phyloP scores from a whole-genome alignment of 1,284 basidiomycete species.

The Ceratobasidium sp. region DNA sequence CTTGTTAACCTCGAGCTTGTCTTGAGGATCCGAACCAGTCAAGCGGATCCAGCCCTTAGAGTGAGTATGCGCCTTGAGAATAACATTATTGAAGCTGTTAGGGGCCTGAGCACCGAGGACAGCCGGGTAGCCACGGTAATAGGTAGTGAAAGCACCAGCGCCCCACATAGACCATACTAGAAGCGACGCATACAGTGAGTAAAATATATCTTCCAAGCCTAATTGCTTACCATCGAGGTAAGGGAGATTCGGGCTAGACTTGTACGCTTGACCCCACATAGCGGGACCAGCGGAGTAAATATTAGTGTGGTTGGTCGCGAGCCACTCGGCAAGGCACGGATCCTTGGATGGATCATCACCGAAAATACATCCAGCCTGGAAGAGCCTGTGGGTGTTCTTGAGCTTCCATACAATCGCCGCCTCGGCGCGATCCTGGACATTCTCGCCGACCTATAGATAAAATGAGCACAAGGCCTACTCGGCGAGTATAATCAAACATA shows the following conservation, averaged over 20 bases:
- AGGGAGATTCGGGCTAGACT: constrained; percentile 10
- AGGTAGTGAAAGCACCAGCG: constrained; percentile 32
- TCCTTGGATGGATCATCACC: constrained; percentile 32
- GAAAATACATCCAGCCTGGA: constrained; percentile 32
- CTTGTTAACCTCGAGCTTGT: constrained; percentile 47
- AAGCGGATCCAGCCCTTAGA: constrained; percentile 41
- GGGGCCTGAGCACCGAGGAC: constrained; percentile 17
- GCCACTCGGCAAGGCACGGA: constrained; percentile 33
- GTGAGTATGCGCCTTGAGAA: constrained; percentile 36
- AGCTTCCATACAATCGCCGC: constrained; percentile 41
- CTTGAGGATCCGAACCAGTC: constrained; percentile 42
- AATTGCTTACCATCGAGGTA: constrained; percentile 21
- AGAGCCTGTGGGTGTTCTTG: constrained; percentile 35
- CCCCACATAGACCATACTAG: constrained; percentile 41
- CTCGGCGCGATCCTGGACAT: constrained; percentile 35
- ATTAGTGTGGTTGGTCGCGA: constrained; percentile 20
- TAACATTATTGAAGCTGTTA: constrained; percentile 33
- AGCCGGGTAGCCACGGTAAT: constrained; percentile 27
- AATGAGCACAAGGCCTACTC: neutral
- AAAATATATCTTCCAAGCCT: neutral
- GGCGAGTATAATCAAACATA: neutral
- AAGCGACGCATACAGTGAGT: neutral
- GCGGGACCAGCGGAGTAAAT: constrained; percentile 28
- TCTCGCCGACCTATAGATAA: constrained; percentile 10
- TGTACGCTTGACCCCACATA: constrained; percentile 39